Base-by-base conservation (phyloP, 345 rosid species). In the Eucalyptus shirleyi region DNA sequence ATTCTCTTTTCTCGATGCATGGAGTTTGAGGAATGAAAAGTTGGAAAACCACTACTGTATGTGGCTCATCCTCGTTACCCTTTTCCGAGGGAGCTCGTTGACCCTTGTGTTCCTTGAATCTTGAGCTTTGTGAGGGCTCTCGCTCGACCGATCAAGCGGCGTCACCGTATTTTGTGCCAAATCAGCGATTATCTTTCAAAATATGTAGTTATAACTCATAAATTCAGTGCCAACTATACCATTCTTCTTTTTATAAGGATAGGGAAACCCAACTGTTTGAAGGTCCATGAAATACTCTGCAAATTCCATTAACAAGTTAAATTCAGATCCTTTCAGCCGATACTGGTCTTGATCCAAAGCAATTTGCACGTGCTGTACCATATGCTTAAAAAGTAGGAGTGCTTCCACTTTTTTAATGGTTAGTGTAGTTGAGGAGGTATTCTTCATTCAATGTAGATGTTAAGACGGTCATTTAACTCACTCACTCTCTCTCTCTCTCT, bases 321-420 rank as follows among this genome's bases (percentile, higher is more conserved):
- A 11, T 72, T 6, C 1, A 0, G 26, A 34, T 3, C 3, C 44
- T 34, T n/a, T 37, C 4, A 3, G 8, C 14, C 0, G 0, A 40
- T 37, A 24, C 8, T 37, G 15, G 45, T 37, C 28, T 19, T 11
- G 14, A 72, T 10, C 13, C 15, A 37, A 12, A 37, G 45, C 26
- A 72, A 23, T 42, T 19, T 37, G 28, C 45, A 34, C 26, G 12
- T 30, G 15, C 24, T 10, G 1, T 32, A n/a, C 24, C 44, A 3
- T 18, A 19, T 32, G 37, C 81, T 34, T 18, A 34, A 69, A 69
- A 69, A 32, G 12, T 17, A 65, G 2, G 34, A 30, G 72, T 65
- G 72, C 37, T 65, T 65, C 72, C 72, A 13, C 7, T 3, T 30
- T 0, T 1, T 65, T 30, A 30, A 14, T 65, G 72, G 37, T 65